phyloP scores from a whole-genome alignment of 805 yeast species.

The Sugiyamaella valdiviana region DNA sequence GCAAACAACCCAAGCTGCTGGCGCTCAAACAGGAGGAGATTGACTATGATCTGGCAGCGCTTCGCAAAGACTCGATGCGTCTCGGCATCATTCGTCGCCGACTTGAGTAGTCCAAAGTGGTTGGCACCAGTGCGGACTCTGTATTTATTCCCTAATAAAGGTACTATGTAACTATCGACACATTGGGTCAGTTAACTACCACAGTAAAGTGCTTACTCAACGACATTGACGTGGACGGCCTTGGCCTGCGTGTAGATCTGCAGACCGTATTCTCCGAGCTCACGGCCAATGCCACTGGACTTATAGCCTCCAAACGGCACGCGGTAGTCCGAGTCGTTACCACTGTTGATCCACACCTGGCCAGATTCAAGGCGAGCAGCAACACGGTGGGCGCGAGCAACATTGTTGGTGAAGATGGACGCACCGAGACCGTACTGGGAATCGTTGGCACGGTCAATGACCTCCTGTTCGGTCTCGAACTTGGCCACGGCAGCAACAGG shows the following conservation, averaged over 20 bases:
- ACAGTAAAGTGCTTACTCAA: too few species aligned
- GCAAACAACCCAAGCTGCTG: slow-evolving; percentile 6
- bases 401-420: slow-evolving; percentile 66
- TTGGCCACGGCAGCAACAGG: slow-evolving; percentile 70
- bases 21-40: slow-evolving; percentile 8
- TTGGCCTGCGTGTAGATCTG: slow-evolving; percentile 66
- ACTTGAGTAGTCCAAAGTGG: too few species aligned
- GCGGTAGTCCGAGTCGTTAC: slow-evolving; percentile 56
- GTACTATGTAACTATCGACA: too few species aligned
- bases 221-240: slow-evolving; percentile 46
- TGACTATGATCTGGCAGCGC: neutral
- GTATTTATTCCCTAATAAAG: too few species aligned
- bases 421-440: slow-evolving; percentile 78
- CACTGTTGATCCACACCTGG: slow-evolving; percentile 62
- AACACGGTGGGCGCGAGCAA: slow-evolving; percentile 57
- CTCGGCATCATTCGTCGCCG: neutral
- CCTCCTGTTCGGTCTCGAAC: slow-evolving; percentile 65
- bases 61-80: slow-evolving; percentile 1
- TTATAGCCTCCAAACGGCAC: slow-evolving; percentile 82
- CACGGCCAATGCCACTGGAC: slow-evolving; percentile 75
- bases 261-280: slow-evolving; percentile 69
- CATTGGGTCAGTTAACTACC: too few species aligned
- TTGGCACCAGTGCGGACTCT: too few species aligned
- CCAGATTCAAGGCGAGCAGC: slow-evolving; percentile 61
- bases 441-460: slow-evolving; percentile 59